Percentiles rank a stretch among this genome's conserved stretches.
phyloP scores from a whole-genome alignment of 2,329 filamentous ascomycete genomes.

The Colletotrichum liriopes region DNA sequence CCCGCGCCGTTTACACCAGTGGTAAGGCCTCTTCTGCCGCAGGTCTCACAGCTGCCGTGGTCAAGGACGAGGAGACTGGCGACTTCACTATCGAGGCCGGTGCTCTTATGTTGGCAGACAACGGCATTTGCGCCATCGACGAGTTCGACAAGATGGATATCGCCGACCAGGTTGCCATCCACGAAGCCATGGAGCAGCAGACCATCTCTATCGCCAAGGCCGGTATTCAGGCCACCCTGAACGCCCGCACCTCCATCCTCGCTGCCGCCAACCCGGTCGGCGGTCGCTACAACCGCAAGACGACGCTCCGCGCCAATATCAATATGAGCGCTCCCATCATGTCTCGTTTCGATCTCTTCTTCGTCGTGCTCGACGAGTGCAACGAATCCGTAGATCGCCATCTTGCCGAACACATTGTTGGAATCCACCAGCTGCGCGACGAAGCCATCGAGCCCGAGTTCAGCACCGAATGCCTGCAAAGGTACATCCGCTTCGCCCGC shows the following conservation, averaged over 20 bases:
- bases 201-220: constrained; percentile 99
- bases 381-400: constrained; percentile 93
- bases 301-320: constrained; percentile 92
- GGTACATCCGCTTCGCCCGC: constrained; percentile 95
- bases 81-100: constrained; percentile 99
- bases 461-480: constrained; percentile 94
- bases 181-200: constrained; percentile 99
- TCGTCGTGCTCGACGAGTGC: constrained; percentile 96
- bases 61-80: constrained; percentile 98
- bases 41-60: constrained; percentile 95
- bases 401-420: constrained; percentile 94
- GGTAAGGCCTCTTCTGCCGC: constrained; percentile 98
- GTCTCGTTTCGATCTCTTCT: constrained; percentile 99
- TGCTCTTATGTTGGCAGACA: constrained; percentile 96
- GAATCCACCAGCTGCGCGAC: constrained; percentile 92
- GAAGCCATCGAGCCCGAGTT: constrained; percentile 94
- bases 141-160: constrained; percentile 99
- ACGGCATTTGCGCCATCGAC: constrained; percentile 97
- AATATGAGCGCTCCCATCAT: constrained; percentile 99
- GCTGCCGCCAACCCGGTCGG: constrained; percentile 97
- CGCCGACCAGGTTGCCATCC: constrained; percentile 95
- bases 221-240: constrained; percentile 97
- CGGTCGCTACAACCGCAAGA: constrained; percentile 97
- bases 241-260: constrained; percentile 94
- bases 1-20: constrained; percentile 96